Base-by-base conservation (phyloP, 495 filamentous ascomycete genomes). In the Aspergillus avenaceus region DNA sequence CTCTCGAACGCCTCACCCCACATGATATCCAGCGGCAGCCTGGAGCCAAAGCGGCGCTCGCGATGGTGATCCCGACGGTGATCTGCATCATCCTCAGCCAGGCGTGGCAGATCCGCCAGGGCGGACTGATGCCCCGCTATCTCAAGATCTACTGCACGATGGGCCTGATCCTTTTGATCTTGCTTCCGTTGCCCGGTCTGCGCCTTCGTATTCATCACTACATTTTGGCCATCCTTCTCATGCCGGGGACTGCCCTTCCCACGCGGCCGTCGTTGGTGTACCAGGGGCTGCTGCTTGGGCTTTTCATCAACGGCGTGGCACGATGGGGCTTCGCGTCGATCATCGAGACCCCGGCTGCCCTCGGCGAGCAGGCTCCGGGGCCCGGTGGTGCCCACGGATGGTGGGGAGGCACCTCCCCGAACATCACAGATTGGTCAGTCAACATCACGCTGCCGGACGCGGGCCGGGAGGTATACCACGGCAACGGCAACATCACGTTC, bases 151-250 rank as follows among this genome's bases (percentile, higher is more conserved):
- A 97, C 60, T 54, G 79, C 8, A 73, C 87, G 23, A 75, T 84
- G 43, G 59, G 69, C 0, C 66, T 72, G 0, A 76, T 89, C 14
- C 63, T 81, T 4, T 44, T 88, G 38, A 66, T 89, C 48, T 76
- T 88, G 34, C 73, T 91, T 0, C 76, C 82, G 0, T 68, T 96
- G 9, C 91, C 93, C 0, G 80, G 80, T n/a, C 83, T 95, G n/a
- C 85, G 80, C 41, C 79, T 98, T 41, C 80, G 93, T 9, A 91
- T 97, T 49, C 95, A 97, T 59, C 93, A 98, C 61, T 98, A 98
- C 56, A 86, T 98, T 55, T 78, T 98, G 12, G 91, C 87, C 9
- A 77, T 87, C 23, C 72, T 97, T 2, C 78, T 97, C 0, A 81
- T 96, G 12, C 90, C 88, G 0, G 90, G 90, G 0, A 96, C 91